phyloP scores from a whole-genome alignment of 179 eudicot genomes.

The Carnegiea gigantea region DNA sequence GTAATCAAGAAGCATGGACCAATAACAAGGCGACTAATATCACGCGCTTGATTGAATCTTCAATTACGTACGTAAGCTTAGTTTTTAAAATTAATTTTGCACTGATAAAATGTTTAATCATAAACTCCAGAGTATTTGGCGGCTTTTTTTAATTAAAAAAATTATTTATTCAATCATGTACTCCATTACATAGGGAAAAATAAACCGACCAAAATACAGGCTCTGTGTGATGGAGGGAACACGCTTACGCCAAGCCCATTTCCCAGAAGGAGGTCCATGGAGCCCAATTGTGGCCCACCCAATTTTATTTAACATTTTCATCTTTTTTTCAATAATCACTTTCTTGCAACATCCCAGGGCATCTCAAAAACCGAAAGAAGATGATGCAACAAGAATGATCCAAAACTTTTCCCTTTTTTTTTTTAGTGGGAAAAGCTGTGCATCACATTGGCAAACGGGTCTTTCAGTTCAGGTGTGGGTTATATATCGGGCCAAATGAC shows the following conservation, averaged over 20 bases:
- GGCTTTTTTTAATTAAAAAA: neutral
- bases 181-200: neutral
- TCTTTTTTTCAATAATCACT: neutral
- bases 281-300: slow-evolving; percentile 25
- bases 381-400: neutral
- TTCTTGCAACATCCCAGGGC: too few species aligned
- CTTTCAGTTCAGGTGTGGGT: too few species aligned
- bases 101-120: neutral
- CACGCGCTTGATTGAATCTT: slow-evolving; percentile 21
- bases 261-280: slow-evolving; percentile 2
- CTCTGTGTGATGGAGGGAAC: slow-evolving; percentile 16
- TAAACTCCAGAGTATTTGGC: neutral
- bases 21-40: slow-evolving; percentile 10
- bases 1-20: slow-evolving; percentile 16
- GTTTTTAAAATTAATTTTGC: neutral
- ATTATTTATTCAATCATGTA: neutral
- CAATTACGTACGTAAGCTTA: slow-evolving; percentile 6
- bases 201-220: neutral
- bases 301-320: slow-evolving; percentile 2
- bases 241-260: slow-evolving; percentile 21
- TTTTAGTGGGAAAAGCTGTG: too few species aligned
- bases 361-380: neutral
- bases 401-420: too few species aligned
- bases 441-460: too few species aligned
- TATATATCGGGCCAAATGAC: too few species aligned